Evolutionary conservation across 495 filamentous ascomycete genomes (phyloP).

Genomic region (Recurvomyces mirabilis): DNA sequence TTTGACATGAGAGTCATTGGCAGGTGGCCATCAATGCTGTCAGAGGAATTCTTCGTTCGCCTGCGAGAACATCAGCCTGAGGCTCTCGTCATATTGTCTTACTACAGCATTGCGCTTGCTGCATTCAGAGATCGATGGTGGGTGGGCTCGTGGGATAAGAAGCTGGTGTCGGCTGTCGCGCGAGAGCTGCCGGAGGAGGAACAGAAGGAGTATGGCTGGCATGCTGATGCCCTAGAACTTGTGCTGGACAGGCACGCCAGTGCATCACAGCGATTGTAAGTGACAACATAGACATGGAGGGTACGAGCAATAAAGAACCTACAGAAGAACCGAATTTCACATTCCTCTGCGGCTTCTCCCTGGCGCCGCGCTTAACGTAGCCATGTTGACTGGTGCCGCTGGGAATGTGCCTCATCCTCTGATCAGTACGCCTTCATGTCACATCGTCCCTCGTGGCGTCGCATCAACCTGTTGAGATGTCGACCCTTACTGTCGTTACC

Average conservation of each 20-base stretch:
- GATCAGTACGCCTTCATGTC: neutral
- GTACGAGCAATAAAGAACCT: too few species aligned
- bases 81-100: constrained; percentile 3
- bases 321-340: too few species aligned
- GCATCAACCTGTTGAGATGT: neutral
- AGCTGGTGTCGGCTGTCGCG: constrained; percentile 2
- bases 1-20: constrained; percentile 5
- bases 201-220: neutral
- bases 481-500: neutral
- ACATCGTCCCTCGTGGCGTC: neutral
- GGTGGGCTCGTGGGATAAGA: constrained; percentile 4
- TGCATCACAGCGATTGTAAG: neutral
- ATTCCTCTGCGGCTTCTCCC: too few species aligned
- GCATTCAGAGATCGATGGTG: constrained; percentile 10
- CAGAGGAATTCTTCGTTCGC: constrained; percentile 3
- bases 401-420: too few species aligned
- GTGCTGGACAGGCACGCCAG: constrained; percentile 1
- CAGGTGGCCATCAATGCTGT: constrained; percentile 4
- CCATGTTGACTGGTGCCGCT: too few species aligned
- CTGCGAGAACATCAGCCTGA: constrained; percentile 2
- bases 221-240: neutral
- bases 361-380: too few species aligned
- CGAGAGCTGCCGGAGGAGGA: constrained; percentile 1
- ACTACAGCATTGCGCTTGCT: constrained; percentile 8
- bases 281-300: too few species aligned